A percentile compares a stretch with the other conserved stretches of the same genome.
Conservation (phyloP, 208 protist species). For the Jaenimonas drosophilae region DNA sequence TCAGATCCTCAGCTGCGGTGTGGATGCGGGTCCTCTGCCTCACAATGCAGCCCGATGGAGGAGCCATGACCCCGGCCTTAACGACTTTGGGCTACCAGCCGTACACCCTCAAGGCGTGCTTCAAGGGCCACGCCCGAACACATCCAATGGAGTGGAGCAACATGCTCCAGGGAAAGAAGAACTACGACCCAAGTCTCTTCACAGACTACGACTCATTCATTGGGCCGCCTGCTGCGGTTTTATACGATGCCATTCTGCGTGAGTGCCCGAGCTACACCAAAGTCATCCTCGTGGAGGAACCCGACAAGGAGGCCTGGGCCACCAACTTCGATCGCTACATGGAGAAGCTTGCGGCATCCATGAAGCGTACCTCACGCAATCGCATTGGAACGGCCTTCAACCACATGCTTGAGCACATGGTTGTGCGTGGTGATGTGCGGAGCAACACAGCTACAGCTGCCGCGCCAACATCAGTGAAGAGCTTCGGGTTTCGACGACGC, state of each 20-base stretch:
- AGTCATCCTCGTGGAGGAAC: slow-evolving; percentile 59
- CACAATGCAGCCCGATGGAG: slow-evolving; percentile 54
- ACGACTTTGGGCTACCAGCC: slow-evolving; percentile 51
- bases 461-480: not conserved
- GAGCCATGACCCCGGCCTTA: slow-evolving; percentile 38
- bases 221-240: slow-evolving; percentile 34
- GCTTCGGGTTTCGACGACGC: not conserved
- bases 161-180: slow-evolving; percentile 18
- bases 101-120: slow-evolving; percentile 43
- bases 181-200: slow-evolving; percentile 25
- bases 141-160: slow-evolving; percentile 27
- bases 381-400: slow-evolving; percentile 34
- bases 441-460: not conserved
- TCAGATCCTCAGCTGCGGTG: too few species aligned
- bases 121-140: slow-evolving; percentile 34
- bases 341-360: slow-evolving; percentile 10
- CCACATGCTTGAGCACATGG: slow-evolving; percentile 52
- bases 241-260: slow-evolving; percentile 44
- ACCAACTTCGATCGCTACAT: slow-evolving; percentile 23
- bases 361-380: slow-evolving; percentile 12
- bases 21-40: slow-evolving; percentile 59
- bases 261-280: slow-evolving; percentile 66
- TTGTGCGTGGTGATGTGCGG: slow-evolving; percentile 8
- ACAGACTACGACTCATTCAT: slow-evolving; percentile 43
- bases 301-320: slow-evolving; percentile 47